Conservation (phyloP, 306 rosid species). For the Myrica gale region DNA sequence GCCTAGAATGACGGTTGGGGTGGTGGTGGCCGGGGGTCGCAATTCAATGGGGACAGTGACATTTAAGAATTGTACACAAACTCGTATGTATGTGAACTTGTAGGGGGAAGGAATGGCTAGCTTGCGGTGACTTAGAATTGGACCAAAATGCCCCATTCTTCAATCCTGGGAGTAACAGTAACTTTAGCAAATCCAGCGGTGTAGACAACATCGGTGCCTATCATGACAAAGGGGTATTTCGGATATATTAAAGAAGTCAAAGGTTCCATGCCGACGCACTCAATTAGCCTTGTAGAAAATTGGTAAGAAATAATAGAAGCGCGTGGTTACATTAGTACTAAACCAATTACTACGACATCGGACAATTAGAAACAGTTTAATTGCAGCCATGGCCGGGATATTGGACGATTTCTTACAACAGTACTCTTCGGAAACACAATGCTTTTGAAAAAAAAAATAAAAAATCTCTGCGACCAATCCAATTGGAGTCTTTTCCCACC, state of each 20-base stretch:
- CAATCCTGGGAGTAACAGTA: neutral
- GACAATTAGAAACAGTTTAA: too few relatives aligned
- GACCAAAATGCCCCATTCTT: conserved; percentile 21
- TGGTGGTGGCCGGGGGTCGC: conserved; percentile 35
- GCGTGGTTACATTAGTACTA: conserved; percentile 15
- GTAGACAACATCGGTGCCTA: neutral
- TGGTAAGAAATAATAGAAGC: neutral
- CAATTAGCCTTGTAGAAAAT: conserved; percentile 21
- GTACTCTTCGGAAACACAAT: neutral
- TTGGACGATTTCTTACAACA: conserved; percentile 15
- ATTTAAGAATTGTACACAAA: conserved; percentile 6
- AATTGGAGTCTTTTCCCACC: conserved; percentile 14
- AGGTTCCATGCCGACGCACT: conserved; percentile 52
- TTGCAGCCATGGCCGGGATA: neutral
- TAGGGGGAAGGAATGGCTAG: neutral
- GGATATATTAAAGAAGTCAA: conserved; percentile 48
- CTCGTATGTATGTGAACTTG: conserved; percentile 26
- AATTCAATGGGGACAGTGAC: conserved; percentile 43
- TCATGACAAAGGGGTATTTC: conserved; percentile 31
- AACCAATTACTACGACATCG: neutral
- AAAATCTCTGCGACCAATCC: conserved; percentile 4
- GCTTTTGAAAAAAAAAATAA: neutral
- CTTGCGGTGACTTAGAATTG: neutral
- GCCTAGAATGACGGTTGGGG: conserved; percentile 53
- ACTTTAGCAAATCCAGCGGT: neutral